Evolutionary conservation across 768 basidiomycete genomes (phyloP).

Genomic region (Tulasnella sp.): DNA sequence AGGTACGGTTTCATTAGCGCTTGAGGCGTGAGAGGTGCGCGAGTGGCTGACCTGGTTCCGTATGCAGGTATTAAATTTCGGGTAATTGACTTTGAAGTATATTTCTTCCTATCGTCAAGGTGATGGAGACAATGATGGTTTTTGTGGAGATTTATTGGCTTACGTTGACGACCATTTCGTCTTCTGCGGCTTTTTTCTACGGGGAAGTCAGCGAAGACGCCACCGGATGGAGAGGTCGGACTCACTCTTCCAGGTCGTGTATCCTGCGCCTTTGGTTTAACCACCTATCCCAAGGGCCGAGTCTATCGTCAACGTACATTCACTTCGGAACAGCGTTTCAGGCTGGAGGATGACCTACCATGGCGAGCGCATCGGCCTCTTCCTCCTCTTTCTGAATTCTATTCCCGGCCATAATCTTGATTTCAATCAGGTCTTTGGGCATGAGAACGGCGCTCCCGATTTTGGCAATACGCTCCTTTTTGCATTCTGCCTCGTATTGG

Average conservation of each 20-base stretch:
- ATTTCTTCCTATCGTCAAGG: constrained; percentile 42
- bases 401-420: constrained; percentile 51
- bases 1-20: constrained; percentile 17
- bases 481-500: constrained; percentile 64
- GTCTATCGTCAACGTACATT: too few relatives aligned
- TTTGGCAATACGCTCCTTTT: constrained; percentile 36
- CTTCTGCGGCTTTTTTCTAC: constrained; percentile 21
- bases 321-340: too few relatives aligned
- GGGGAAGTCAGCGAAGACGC: background rate
- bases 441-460: constrained; percentile 59
- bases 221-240: too few relatives aligned
- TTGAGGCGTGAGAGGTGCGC: background rate
- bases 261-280: background rate
- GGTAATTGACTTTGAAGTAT: constrained; percentile 79
- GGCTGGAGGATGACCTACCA: constrained; percentile 38
- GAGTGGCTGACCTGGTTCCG: constrained; percentile 57
- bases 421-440: constrained; percentile 62
- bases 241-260: too few relatives aligned
- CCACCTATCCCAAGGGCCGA: background rate
- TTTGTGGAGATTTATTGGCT: constrained; percentile 23
- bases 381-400: constrained; percentile 58
- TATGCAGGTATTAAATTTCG: constrained; percentile 74
- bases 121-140: background rate
- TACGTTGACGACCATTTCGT: constrained; percentile 58
- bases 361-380: constrained; percentile 56